Conservation (phyloP, 208 protist genomes). For the Leptomonas seymouri region DNA sequence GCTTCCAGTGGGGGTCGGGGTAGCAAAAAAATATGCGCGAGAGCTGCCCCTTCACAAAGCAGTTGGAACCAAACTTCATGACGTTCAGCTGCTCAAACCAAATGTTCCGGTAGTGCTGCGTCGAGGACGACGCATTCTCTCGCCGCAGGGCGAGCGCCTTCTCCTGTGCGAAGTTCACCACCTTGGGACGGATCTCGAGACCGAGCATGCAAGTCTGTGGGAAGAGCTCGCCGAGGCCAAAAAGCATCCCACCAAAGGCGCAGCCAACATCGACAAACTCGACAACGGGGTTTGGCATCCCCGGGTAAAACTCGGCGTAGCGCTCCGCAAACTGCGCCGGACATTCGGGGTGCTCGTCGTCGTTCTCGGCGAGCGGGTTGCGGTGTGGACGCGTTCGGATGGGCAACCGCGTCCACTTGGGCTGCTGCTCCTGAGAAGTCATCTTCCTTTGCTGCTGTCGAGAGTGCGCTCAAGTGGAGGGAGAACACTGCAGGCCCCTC, state of each 20-base stretch:
- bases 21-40: conserved; percentile 98
- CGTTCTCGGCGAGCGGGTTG: conserved; percentile 93
- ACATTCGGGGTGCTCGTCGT: conserved; percentile 80
- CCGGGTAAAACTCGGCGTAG: conserved; percentile 45
- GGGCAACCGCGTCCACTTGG: conserved; percentile 87
- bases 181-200: conserved; percentile 97
- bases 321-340: conserved; percentile 66
- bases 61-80: conserved; percentile 98
- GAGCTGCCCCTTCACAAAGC: conserved; percentile 96
- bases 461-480: too few species aligned
- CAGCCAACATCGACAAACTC: conserved; percentile 97
- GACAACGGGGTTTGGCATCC: conserved; percentile 39
- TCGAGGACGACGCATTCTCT: conserved; percentile 57
- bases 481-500: not conserved
- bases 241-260: conserved; percentile 97
- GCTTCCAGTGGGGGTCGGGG: conserved; percentile 99
- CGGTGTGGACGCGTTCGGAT: conserved; percentile 91
- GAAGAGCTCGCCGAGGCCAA: conserved; percentile 89
- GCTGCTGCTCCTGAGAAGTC: conserved; percentile 28
- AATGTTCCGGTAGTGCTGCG: conserved; percentile 94
- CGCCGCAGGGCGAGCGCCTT: conserved; percentile 61
- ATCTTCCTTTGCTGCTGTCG: not conserved
- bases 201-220: conserved; percentile 94
- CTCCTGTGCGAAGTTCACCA: conserved; percentile 92
- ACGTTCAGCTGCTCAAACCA: conserved; percentile 96